Percentiles rank a stretch among this genome's conserved stretches.
Evolutionary conservation across 164 flowering plant species (phyloP).

Genomic region (Tinospora cordifolia): DNA sequence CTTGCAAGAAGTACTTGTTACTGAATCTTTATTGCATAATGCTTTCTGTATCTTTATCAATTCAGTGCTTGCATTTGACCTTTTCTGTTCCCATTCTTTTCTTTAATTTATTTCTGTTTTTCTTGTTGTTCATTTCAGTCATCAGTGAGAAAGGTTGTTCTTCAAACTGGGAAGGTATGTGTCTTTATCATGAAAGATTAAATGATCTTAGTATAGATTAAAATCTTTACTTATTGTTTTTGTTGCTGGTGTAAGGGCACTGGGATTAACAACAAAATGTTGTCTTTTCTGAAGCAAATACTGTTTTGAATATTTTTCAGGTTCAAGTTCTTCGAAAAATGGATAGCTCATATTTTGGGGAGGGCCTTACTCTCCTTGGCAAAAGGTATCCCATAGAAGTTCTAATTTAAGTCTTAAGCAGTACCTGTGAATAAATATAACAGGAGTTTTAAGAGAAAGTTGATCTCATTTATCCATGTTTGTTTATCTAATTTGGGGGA

Average conservation of each 20-base stretch:
- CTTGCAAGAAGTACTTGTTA: not conserved
- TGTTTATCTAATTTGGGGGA: not conserved
- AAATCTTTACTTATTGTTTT: slow-evolving; percentile 10
- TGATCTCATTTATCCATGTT: not conserved
- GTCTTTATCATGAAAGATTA: slow-evolving; percentile 1
- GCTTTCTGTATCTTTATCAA: not conserved
- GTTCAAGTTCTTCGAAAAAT: slow-evolving; percentile 48
- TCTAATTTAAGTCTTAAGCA: slow-evolving; percentile 3
- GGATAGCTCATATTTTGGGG: slow-evolving; percentile 69
- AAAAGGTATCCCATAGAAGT: slow-evolving; percentile 44
- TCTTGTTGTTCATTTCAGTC: slow-evolving; percentile 31
- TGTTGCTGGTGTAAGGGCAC: not conserved
- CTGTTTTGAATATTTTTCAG: slow-evolving; percentile 28
- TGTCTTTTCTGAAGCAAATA: not conserved
- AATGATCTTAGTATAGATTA: not conserved
- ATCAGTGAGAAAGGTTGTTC: slow-evolving; percentile 58
- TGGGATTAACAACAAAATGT: not conserved
- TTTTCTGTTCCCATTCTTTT: too few species aligned
- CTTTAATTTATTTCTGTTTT: too few species aligned
- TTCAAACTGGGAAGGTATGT: slow-evolving; percentile 74
- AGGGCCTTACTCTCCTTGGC: slow-evolving; percentile 80
- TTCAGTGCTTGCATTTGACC: slow-evolving; percentile 4
- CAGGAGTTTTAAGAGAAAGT: not conserved
- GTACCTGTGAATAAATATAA: too few species aligned
- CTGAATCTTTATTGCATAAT: not conserved